phyloP scores from a whole-genome alignment of 768 basidiomycete genomes.

The Rhizopogon vesiculosus region DNA sequence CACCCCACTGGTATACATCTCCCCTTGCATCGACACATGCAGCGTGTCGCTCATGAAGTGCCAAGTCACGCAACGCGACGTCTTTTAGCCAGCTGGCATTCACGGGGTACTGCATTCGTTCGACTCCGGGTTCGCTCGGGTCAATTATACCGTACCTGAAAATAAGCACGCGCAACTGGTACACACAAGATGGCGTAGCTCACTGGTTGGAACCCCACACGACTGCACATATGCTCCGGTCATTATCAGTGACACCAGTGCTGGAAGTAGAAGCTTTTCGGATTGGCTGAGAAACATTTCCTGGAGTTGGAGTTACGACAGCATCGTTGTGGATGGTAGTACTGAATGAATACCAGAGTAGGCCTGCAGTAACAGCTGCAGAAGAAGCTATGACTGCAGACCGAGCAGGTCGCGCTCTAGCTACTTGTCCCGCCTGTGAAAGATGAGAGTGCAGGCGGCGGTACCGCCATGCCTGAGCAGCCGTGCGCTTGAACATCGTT shows the following conservation, averaged over 20 bases:
- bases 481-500: constrained; percentile 11
- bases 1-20: constrained; percentile 84
- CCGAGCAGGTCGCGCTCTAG: constrained; percentile 13
- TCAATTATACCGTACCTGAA: constrained; percentile 43
- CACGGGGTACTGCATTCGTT: constrained; percentile 44
- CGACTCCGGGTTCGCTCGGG: constrained; percentile 32
- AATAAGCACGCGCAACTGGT: not conserved
- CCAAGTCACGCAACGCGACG: constrained; percentile 70
- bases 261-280: constrained; percentile 10
- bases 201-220: constrained; percentile 80
- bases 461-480: not conserved
- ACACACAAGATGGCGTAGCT: constrained; percentile 10
- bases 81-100: constrained; percentile 56
- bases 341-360: constrained; percentile 35
- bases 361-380: constrained; percentile 29
- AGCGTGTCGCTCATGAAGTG: constrained; percentile 59
- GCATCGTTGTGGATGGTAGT: constrained; percentile 34
- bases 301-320: constrained; percentile 3
- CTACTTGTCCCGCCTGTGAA: constrained; percentile 20
- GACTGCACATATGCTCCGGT: constrained; percentile 39
- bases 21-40: constrained; percentile 77
- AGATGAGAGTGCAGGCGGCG: constrained; percentile 13
- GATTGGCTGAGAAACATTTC: not conserved
- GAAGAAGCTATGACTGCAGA: constrained; percentile 22
- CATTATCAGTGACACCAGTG: constrained; percentile 15